These are phyloP conservation scores for Microstegium vimineum DNA, from an alignment of 176 grass and related monocot genomes.

Conservation along the genomic window DNA sequence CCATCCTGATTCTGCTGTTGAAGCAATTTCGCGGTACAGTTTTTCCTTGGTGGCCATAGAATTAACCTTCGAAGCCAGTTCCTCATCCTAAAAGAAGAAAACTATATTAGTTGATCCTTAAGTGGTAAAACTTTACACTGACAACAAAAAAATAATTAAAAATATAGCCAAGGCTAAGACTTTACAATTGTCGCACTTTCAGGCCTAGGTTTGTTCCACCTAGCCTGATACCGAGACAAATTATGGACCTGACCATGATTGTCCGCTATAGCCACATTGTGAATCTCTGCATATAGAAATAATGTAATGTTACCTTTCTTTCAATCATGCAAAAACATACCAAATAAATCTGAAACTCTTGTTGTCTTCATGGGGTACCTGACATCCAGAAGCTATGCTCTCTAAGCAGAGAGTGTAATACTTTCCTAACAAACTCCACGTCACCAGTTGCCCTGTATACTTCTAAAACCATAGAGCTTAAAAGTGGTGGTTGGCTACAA, in stretches of 20 bases:
- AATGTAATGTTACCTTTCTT: conserved; percentile 1
- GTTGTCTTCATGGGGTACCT: conserved; percentile 34
- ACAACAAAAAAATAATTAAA: not conserved
- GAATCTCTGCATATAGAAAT: conserved; percentile 51
- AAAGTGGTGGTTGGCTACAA: conserved; percentile 82
- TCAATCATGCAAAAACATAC: conserved; percentile 4
- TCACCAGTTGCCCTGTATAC: conserved; percentile 66
- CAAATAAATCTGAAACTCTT: conserved; percentile 11
- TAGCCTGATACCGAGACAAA: conserved; percentile 73
- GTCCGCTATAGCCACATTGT: conserved; percentile 71
- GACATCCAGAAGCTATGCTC: conserved; percentile 96
- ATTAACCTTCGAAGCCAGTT: conserved; percentile 56
- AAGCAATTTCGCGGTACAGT: conserved; percentile 76
- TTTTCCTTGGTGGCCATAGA: conserved; percentile 50
- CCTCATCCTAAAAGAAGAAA: conserved; percentile 54
- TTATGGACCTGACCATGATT: conserved; percentile 44
- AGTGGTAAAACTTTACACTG: not conserved
- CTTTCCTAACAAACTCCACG: conserved; percentile 52
- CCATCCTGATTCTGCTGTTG: conserved; percentile 93
- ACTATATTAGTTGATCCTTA: conserved; percentile 3
- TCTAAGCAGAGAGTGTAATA: conserved; percentile 64
- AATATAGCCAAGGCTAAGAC: not conserved
- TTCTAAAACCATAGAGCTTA: conserved; percentile 84
- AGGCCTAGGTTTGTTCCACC: conserved; percentile 91
- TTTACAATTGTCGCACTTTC: conserved; percentile 80